Evolutionary conservation across 2,329 filamentous ascomycete genomes (phyloP), one percentile per base, ranked within the genome.

Genomic region (Penicillium sp.): DNA sequence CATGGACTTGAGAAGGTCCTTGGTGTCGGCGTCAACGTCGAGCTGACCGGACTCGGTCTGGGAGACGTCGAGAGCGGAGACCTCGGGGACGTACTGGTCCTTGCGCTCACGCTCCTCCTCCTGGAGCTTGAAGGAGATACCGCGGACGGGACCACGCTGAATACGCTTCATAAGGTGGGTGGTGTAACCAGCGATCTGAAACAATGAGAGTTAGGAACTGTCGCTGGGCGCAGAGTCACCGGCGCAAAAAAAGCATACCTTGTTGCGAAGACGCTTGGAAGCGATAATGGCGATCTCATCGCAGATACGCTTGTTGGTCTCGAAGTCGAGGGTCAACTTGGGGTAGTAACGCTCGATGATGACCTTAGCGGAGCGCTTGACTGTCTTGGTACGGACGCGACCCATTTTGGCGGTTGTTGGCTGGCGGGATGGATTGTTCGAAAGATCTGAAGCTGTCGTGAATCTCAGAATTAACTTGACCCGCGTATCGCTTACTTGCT

Each of bases 111-210:
- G 91, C 88, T 99, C 94, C 85, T 99, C 94, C 85, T 99, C 94
- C 84, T 99, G 94, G 60, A 99, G 90, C 88, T 99, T 99, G 92
- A 99, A 99, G 81, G 95, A 99, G 83, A 99, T 99, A 85, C 94
- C 94, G 73, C 94, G 95, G 81, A 99, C 94, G 67, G 94, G 94
- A 67, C 94, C 94, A 79, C 94, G 92, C 86, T 97, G 94, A 73
- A 99, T 99, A 81, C 94, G 94, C 88, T 97, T 97, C 95, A 99
- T 99, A 81, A 95, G 79, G 78, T 96, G 92, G 68, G 94, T 97
- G 73, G 93, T 96, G 88, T 96, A 97, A 73, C 94, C 94, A 75
- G 94, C 92, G 83, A 96, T 95, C 90, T 93, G 66, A 50, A 43
- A 57, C 40, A 44, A 22, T 43, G 27, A 1, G 3, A 51, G 42